Conservation (phyloP, 75 land plant species). For the Pinus tabuliformis region DNA sequence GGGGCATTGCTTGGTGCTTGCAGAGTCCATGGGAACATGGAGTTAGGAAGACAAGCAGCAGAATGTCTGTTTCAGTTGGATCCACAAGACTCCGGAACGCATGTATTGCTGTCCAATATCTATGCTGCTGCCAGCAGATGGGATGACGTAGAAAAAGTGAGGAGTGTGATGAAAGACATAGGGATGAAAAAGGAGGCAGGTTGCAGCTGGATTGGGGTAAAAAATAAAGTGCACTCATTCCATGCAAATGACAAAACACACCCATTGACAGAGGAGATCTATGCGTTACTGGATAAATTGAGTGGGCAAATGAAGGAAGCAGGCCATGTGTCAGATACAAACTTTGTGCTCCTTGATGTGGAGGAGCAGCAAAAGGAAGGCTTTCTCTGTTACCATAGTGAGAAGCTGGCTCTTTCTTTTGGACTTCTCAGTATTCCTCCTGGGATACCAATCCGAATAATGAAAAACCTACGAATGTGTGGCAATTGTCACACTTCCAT, state of each 20-base stretch:
- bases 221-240: background rate
- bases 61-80: conserved; percentile 11
- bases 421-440: background rate
- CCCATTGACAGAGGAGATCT: too few species aligned
- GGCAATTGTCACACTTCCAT: conserved; percentile 8
- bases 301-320: background rate
- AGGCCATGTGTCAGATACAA: background rate
- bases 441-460: conserved; percentile 7
- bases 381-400: conserved; percentile 8
- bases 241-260: background rate
- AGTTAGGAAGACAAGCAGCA: conserved; percentile 9
- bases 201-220: conserved; percentile 12
- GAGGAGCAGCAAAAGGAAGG: background rate
- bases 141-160: conserved; percentile 9
- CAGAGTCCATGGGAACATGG: conserved; percentile 7
- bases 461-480: conserved; percentile 11
- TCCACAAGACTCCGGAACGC: conserved; percentile 9
- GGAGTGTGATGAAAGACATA: conserved; percentile 2
- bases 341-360: background rate
- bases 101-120: conserved; percentile 7
- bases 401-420: conserved; percentile 19
- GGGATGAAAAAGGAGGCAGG: conserved; percentile 12
- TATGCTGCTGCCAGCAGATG: conserved; percentile 11
- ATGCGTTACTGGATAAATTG: too few species aligned
- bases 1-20: conserved; percentile 22